These are phyloP conservation scores for Candida ulmi DNA, from an alignment of 805 yeast genomes.

Conservation along the genomic window DNA sequence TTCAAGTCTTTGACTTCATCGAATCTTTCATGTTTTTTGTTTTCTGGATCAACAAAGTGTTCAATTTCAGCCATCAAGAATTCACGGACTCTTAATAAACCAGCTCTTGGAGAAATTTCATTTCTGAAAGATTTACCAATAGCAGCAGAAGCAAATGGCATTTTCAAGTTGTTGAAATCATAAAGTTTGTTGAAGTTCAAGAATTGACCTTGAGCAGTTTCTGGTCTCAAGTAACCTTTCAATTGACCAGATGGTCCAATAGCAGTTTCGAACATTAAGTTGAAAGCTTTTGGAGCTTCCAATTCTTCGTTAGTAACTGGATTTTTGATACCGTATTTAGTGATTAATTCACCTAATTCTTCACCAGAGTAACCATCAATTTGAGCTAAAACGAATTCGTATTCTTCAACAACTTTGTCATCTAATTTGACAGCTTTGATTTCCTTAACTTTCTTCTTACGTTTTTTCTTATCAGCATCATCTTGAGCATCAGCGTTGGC, in stretches of 20 bases:
- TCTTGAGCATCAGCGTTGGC: slow-evolving; percentile 56
- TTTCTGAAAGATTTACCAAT: slow-evolving; percentile 98
- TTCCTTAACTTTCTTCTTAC: slow-evolving; percentile 95
- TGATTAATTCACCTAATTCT: slow-evolving; percentile 85
- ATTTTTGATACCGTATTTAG: slow-evolving; percentile 76
- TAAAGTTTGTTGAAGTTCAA: slow-evolving; percentile 88
- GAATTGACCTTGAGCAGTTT: slow-evolving; percentile 99
- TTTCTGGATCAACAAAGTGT: slow-evolving; percentile 91
- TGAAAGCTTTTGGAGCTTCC: slow-evolving; percentile 91
- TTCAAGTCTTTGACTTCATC: slow-evolving; percentile 65
- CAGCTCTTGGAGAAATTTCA: slow-evolving; percentile 98
- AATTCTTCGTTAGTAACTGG: slow-evolving; percentile 85
- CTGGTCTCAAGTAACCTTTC: slow-evolving; percentile 96
- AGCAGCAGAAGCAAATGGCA: slow-evolving; percentile 99
- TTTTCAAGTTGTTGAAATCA: slow-evolving; percentile 90
- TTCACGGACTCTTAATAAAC: slow-evolving; percentile 95
- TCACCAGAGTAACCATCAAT: slow-evolving; percentile 95
- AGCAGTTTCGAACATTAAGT: slow-evolving; percentile 98
- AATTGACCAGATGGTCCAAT: slow-evolving; percentile 97
- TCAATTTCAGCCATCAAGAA: slow-evolving; percentile 99
- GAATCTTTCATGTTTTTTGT: slow-evolving; percentile 81
- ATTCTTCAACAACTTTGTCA: slow-evolving; percentile 72
- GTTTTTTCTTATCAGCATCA: slow-evolving; percentile 82
- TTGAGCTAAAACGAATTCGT: slow-evolving; percentile 81
- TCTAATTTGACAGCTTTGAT: slow-evolving; percentile 83